Evolutionary conservation across 176 grass and related monocot species (phyloP).

Genomic region (Oryza glumipatula): DNA sequence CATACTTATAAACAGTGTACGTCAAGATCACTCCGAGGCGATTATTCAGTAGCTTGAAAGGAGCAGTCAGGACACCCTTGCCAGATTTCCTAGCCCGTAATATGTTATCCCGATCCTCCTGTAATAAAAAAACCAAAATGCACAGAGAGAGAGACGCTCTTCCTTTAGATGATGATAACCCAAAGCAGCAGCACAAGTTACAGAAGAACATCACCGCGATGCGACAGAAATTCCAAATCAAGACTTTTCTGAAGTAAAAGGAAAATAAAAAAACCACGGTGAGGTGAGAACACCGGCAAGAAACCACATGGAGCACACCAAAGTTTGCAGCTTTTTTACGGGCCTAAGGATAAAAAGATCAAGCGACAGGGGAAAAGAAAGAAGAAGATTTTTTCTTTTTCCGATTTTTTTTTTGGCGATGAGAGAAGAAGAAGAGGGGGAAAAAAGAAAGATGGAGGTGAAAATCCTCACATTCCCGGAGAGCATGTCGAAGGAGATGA

Average conservation of each 20-base stretch:
- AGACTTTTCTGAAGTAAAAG: background rate
- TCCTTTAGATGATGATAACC: background rate
- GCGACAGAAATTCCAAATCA: constrained; percentile 6
- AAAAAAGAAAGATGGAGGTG: background rate
- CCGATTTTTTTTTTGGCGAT: background rate
- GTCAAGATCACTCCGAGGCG: constrained; percentile 92
- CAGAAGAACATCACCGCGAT: constrained; percentile 10
- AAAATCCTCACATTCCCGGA: constrained; percentile 68
- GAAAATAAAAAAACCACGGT: background rate
- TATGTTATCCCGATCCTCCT: constrained; percentile 96
- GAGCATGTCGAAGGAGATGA: constrained; percentile 94
- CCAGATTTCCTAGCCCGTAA: constrained; percentile 77
- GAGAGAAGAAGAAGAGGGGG: background rate
- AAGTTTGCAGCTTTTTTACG: constrained; percentile 43
- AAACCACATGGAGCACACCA: constrained; percentile 47
- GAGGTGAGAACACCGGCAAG: constrained; percentile 28
- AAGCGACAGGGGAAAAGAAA: background rate
- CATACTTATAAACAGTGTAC: constrained; percentile 86
- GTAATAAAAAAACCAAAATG: background rate
- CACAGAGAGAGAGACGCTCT: background rate
- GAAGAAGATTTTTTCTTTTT: background rate
- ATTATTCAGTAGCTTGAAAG: constrained; percentile 85
- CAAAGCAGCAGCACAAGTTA: background rate
- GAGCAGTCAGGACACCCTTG: constrained; percentile 93
- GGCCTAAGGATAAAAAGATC: constrained; percentile 41